phyloP scores from a whole-genome alignment of 164 flowering plant genomes.

The Berberis vulgaris region DNA sequence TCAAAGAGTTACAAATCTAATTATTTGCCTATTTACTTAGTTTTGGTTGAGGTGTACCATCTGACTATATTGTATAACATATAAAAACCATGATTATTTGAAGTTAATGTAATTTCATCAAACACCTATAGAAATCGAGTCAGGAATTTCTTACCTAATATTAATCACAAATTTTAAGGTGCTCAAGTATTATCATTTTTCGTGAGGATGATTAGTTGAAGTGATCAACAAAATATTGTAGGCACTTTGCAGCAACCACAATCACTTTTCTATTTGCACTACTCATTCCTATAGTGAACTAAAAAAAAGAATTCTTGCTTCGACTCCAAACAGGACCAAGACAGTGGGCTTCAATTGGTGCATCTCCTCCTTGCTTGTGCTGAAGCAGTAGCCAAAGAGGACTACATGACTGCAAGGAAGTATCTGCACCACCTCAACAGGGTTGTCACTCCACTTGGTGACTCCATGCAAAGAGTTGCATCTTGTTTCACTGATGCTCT shows the following conservation, averaged over 20 bases:
- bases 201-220: no score
- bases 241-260: not conserved
- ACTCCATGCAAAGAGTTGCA: slow-evolving; percentile 76
- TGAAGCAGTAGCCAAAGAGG: slow-evolving; percentile 62
- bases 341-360: slow-evolving; percentile 67
- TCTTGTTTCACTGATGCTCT: slow-evolving; percentile 66
- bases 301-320: not conserved
- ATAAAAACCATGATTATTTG: no score
- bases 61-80: no score
- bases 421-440: slow-evolving; percentile 56
- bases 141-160: no score
- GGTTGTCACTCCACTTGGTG: slow-evolving; percentile 49
- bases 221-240: no score
- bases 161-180: no score
- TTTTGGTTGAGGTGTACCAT: no score
- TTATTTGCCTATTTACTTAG: no score
- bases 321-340: slow-evolving; percentile 25
- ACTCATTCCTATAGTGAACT: not conserved
- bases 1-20: no score
- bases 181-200: no score
- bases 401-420: slow-evolving; percentile 46
- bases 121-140: no score
- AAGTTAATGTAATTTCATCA: no score
- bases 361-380: slow-evolving; percentile 76
- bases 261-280: not conserved